Conservation (phyloP, 2,329 filamentous ascomycete genomes). For the Periconia macrospinosa region DNA sequence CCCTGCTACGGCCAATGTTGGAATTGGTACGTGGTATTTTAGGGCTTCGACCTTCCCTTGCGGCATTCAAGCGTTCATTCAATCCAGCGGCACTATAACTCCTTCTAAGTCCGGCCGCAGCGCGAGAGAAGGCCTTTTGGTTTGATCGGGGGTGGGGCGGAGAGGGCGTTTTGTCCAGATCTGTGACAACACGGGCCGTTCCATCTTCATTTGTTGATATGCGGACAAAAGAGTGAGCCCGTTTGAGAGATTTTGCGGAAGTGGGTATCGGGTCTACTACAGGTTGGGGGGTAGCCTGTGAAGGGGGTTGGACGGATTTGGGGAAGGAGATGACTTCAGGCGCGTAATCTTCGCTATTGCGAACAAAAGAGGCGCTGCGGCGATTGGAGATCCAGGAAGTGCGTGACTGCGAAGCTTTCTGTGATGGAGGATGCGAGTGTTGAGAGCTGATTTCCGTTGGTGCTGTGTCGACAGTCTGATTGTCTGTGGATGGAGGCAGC, state of each 20-base stretch:
- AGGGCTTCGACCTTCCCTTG: constrained; percentile 31
- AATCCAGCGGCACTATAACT: constrained; percentile 67
- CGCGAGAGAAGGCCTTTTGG: constrained; percentile 43
- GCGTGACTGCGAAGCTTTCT: constrained; percentile 32
- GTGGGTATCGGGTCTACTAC: constrained; percentile 47
- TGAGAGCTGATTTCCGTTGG: constrained; percentile 27
- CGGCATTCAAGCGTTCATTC: constrained; percentile 37
- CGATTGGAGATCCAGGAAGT: constrained; percentile 50
- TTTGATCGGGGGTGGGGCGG: constrained; percentile 59
- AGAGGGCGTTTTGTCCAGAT: constrained; percentile 70
- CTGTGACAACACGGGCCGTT: constrained; percentile 79
- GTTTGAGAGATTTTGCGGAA: constrained; percentile 48
- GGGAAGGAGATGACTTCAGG: constrained; percentile 35
- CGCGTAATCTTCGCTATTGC: constrained; percentile 35
- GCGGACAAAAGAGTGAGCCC: constrained; percentile 61
- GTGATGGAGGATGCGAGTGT: constrained; percentile 32
- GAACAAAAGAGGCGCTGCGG: constrained; percentile 47
- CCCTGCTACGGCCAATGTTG: constrained; percentile 73
- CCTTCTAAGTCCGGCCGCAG: constrained; percentile 62
- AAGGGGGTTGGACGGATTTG: constrained; percentile 17
- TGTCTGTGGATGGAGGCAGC: constrained; percentile 23
- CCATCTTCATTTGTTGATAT: constrained; percentile 85
- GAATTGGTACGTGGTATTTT: constrained; percentile 52
- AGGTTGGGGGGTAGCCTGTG: not conserved
- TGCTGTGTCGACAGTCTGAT: constrained; percentile 23